Conservation (phyloP, 331 rosid genomes). For the Malus hybrid region DNA sequence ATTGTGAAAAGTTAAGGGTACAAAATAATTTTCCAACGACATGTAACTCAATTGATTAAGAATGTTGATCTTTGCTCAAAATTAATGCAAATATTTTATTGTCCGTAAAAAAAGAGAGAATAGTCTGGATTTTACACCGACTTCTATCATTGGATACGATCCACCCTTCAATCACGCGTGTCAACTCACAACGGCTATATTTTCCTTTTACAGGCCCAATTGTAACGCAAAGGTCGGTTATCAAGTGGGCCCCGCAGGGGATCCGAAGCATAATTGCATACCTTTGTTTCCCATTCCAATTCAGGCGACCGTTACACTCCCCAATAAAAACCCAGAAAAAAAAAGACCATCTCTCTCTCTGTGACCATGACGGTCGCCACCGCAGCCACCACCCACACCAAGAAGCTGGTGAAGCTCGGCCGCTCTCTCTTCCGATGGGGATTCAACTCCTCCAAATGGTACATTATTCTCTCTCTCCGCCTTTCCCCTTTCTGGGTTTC, state of each 20-base stretch:
- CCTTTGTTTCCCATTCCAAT: slow-evolving; percentile 7
- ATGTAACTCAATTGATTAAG: too few species aligned
- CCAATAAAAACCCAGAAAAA: not conserved
- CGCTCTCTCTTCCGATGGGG: slow-evolving; percentile 36
- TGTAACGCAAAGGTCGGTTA: not conserved
- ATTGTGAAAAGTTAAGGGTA: too few species aligned
- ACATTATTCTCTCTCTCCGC: not conserved
- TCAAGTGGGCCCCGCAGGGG: not conserved
- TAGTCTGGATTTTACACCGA: not conserved
- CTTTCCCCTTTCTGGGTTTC: not conserved
- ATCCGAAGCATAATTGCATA: not conserved
- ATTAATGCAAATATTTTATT: too few species aligned
- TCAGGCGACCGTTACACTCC: slow-evolving; percentile 18
- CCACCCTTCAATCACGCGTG: not conserved
- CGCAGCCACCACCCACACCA: slow-evolving; percentile 34
- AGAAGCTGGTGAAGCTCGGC: slow-evolving; percentile 38
- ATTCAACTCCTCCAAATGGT: slow-evolving; percentile 58
- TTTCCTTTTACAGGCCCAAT: not conserved
- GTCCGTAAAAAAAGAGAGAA: not conserved
- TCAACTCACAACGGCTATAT: slow-evolving; percentile 23
- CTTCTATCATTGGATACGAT: slow-evolving; percentile 11
- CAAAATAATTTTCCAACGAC: too few species aligned
- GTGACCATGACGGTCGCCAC: slow-evolving; percentile 38
- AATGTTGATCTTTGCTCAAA: too few species aligned
- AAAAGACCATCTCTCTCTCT: not conserved